Base-by-base conservation (phyloP, 768 basidiomycete species). In the Suillus variegatus region DNA sequence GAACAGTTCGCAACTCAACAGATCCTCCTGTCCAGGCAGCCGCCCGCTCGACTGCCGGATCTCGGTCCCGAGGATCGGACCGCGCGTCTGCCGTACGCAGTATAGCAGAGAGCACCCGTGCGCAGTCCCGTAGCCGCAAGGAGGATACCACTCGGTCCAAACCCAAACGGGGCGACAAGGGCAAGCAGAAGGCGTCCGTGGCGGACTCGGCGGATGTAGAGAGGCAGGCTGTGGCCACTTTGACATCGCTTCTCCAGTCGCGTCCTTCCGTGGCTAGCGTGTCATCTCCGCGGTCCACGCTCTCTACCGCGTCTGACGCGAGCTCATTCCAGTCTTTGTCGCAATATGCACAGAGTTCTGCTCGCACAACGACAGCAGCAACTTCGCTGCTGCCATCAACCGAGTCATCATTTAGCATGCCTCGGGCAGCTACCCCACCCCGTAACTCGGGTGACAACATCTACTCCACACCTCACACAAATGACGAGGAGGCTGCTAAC, bases 201-300 rank as follows among this genome's bases (percentile, higher is more conserved):
- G 76, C 73, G 73, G 69, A 70, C 67, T 68, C 73, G 20, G 69
- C 69, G 54, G 89, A 88, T 69, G 81, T 89, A 60, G 91, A 92
- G 74, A 90, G 93, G 85, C 90, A 93, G 75, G 92, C 92, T 47
- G 92, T 92, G 8, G 90, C 89, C 35, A 91, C 92, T 10, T 80
- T 94, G 68, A 93, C 92, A 0, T 88, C 87, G 13, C 81, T 93
- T 63, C 80, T 90, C 65, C 85, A 89, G 65, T 84, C 89, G 64
- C 82, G 87, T 57, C 86, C 88, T 22, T 86, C 87, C 12, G 85
- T 87, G 16, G 79, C 82, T 36, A 86, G 86, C 73, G 84, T 82
- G 54, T 84, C 87, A 35, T 91, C 90, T 6, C 90, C 91, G 60
- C 84, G 90, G 64, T 90, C 89, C 8, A 91, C 88, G 69, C 79